Percentiles rank a stretch among this genome's conserved stretches.
phyloP scores from a whole-genome alignment of 2,329 filamentous ascomycete species.

The Penicillium freii region DNA sequence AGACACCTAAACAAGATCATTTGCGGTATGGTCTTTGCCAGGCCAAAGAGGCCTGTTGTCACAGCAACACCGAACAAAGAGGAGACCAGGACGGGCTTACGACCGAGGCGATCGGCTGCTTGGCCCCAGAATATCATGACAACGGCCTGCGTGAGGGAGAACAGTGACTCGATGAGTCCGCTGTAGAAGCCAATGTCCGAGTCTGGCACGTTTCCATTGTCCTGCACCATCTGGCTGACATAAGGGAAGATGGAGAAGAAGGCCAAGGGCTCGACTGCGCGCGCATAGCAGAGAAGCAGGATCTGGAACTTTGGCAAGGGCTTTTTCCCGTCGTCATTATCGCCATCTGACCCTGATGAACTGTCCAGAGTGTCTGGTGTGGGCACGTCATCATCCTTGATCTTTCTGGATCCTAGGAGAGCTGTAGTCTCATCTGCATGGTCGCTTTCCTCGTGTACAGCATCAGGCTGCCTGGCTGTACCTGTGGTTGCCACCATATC shows the following conservation, averaged over 20 bases:
- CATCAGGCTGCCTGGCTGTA: neutral
- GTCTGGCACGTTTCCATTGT: constrained; percentile 60
- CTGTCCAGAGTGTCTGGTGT: neutral
- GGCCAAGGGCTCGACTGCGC: constrained; percentile 72
- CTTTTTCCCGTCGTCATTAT: constrained; percentile 41
- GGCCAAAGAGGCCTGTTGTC: constrained; percentile 64
- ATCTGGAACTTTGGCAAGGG: constrained; percentile 65
- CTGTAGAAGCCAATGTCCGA: constrained; percentile 77
- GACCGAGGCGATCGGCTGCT: constrained; percentile 65
- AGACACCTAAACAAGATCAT: constrained; percentile 72
- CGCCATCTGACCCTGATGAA: neutral
- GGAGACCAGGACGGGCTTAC: constrained; percentile 69
- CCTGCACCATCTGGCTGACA: constrained; percentile 72
- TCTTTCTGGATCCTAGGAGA: constrained; percentile 10
- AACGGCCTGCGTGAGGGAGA: constrained; percentile 72
- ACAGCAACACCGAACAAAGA: constrained; percentile 64
- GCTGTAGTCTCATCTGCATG: constrained; percentile 18
- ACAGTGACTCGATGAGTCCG: constrained; percentile 69
- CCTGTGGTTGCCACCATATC: neutral
- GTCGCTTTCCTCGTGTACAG: neutral
- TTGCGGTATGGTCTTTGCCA: constrained; percentile 65
- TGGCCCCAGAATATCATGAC: constrained; percentile 74
- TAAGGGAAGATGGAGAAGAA: constrained; percentile 83
- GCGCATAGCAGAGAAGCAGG: constrained; percentile 68
- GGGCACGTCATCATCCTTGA: neutral